Evolutionary conservation across 2,329 filamentous ascomycete genomes (phyloP).

Genomic region (Blumeria hordei): DNA sequence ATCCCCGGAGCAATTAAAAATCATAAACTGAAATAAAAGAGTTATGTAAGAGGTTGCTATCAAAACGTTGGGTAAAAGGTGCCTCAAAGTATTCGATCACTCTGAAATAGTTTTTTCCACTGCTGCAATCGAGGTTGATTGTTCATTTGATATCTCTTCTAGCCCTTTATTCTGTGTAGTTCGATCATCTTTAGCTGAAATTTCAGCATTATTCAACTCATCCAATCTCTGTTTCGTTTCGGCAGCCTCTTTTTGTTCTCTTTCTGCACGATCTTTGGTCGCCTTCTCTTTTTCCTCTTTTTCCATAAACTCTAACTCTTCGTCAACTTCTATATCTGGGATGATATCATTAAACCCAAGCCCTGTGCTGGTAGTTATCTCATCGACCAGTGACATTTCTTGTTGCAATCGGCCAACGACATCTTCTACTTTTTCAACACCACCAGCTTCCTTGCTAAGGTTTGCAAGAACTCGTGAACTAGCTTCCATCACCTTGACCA

Average conservation of each 20-base stretch:
- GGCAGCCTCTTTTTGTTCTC: conserved; percentile 11
- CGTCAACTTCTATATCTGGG: conserved; percentile 33
- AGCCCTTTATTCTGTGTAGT: conserved; percentile 4
- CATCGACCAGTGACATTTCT: conserved; percentile 61
- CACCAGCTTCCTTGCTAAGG: conserved; percentile 57
- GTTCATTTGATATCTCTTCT: background rate
- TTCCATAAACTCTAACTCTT: conserved; percentile 59
- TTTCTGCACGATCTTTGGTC: conserved; percentile 3
- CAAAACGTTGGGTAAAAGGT: too few relatives aligned
- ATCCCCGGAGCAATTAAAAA: too few relatives aligned
- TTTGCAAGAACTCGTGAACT: conserved; percentile 47
- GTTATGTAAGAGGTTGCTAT: too few relatives aligned
- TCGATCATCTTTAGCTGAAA: conserved; percentile 6
- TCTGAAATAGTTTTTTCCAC: too few relatives aligned
- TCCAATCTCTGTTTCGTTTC: conserved; percentile 13
- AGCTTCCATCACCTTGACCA: conserved; percentile 62
- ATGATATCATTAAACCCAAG: conserved; percentile 19
- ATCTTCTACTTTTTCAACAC: conserved; percentile 48
- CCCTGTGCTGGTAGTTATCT: conserved; percentile 53
- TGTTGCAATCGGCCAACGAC: conserved; percentile 53
- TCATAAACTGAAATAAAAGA: too few relatives aligned
- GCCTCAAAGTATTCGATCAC: too few relatives aligned
- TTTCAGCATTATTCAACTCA: conserved; percentile 9
- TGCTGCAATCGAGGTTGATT: too few relatives aligned
- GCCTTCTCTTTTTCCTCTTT: conserved; percentile 19